Conservation (phyloP, 2,329 filamentous ascomycete species). For the Paracoccidioides lutzii region DNA sequence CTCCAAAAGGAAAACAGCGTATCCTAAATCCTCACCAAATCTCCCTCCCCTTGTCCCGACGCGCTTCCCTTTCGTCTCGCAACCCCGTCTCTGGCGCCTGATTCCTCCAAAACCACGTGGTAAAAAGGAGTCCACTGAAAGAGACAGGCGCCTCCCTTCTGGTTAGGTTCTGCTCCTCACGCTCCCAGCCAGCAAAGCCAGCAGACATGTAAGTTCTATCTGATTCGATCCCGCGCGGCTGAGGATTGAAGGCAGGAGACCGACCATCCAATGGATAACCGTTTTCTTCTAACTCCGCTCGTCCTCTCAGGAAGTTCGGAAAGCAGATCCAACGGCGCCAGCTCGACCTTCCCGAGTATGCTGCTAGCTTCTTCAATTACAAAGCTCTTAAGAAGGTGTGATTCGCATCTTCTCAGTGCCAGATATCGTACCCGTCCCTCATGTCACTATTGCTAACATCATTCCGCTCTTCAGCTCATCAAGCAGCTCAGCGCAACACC, state of each 20-base stretch:
- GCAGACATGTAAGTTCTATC: background rate
- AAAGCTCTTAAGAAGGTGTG: constrained; percentile 94
- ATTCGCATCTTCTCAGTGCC: background rate
- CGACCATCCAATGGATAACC: no score
- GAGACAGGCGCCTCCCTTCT: no score
- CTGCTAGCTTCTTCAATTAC: constrained; percentile 97
- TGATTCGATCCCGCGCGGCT: no score
- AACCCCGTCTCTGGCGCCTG: no score
- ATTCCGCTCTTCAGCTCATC: constrained; percentile 58
- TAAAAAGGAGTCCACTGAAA: no score
- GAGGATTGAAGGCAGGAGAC: no score
- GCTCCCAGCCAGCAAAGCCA: background rate
- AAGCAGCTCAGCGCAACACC: constrained; percentile 94
- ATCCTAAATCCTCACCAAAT: no score
- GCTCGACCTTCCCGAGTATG: constrained; percentile 98
- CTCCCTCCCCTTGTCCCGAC: no score
- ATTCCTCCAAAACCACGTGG: no score
- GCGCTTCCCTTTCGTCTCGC: no score
- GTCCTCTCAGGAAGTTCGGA: constrained; percentile 76
- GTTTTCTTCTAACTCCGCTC: background rate
- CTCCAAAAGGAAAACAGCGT: no score
- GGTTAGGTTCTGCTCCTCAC: background rate
- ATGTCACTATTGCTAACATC: constrained; percentile 5
- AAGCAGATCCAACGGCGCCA: constrained; percentile 99
- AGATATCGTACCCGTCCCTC: background rate